These are phyloP conservation scores for Phytophthora lateralis DNA, from an alignment of 352 stramenopile genomes.

Conservation along the genomic window DNA sequence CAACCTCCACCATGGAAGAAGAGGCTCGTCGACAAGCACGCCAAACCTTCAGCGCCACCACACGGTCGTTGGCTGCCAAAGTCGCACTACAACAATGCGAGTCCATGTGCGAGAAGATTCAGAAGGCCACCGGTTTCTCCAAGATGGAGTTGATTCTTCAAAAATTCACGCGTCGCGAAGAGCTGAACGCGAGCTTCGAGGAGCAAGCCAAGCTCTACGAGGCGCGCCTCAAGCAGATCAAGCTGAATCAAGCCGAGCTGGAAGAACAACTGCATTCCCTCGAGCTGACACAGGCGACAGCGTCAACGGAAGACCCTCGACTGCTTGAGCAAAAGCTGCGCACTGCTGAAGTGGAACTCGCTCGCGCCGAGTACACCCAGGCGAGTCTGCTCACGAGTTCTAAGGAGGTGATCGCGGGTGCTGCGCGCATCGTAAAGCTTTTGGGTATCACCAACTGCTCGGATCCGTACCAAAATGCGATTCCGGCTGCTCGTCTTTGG, in stretches of 20 bases:
- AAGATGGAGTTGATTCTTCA: conserved; percentile 82
- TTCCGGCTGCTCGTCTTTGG: conserved; percentile 65
- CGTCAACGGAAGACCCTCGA: conserved; percentile 61
- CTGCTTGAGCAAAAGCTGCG: conserved; percentile 76
- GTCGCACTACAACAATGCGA: conserved; percentile 82
- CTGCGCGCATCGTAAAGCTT: conserved; percentile 73
- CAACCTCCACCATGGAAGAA: conserved; percentile 25
- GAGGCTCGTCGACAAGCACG: conserved; percentile 27
- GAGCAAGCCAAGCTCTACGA: conserved; percentile 87
- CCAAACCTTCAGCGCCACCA: conserved; percentile 43
- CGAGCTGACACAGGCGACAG: conserved; percentile 62
- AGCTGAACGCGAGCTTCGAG: conserved; percentile 82
- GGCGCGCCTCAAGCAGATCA: conserved; percentile 80
- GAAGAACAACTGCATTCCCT: conserved; percentile 73
- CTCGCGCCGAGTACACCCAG: conserved; percentile 68
- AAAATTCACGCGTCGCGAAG: conserved; percentile 79
- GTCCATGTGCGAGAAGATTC: conserved; percentile 84
- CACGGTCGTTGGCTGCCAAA: conserved; percentile 68
- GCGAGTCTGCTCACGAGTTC: conserved; percentile 68
- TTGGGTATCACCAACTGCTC: conserved; percentile 74
- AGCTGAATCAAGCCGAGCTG: conserved; percentile 68
- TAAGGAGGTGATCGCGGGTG: conserved; percentile 77
- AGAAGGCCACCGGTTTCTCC: conserved; percentile 78
- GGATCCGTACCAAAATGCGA: conserved; percentile 60
- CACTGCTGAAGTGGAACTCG: conserved; percentile 71